A percentile compares a stretch with the other conserved stretches of the same genome.
phyloP scores from a whole-genome alignment of 345 rosid species.

The Syzygium aromaticum region DNA sequence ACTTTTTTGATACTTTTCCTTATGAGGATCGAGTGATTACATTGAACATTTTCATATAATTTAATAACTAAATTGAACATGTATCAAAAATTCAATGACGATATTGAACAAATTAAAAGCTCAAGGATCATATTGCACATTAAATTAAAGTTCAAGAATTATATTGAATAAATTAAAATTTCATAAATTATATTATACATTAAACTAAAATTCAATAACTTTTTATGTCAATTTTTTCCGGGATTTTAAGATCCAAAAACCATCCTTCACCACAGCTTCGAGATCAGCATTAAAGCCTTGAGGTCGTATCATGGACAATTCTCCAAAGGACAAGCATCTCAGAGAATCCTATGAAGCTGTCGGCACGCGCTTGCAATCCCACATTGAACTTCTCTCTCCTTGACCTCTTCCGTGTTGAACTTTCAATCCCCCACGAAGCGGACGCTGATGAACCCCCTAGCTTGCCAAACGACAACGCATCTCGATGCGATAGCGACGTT shows the following conservation, averaged over 20 bases:
- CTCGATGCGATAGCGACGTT: background rate
- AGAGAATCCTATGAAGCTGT: background rate
- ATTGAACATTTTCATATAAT: no score
- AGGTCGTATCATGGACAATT: background rate
- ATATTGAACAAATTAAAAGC: no score
- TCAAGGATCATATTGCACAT: fast-evolving
- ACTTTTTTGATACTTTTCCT: background rate
- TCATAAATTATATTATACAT: no score
- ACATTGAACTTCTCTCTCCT: background rate
- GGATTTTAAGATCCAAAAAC: no score
- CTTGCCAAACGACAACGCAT: background rate
- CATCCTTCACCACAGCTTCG: background rate
- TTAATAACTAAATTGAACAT: no score
- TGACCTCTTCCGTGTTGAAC: background rate
- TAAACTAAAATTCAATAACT: no score
- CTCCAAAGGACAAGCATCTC: background rate
- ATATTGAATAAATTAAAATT: no score
- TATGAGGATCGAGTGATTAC: background rate
- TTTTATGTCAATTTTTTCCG: no score
- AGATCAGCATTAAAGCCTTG: background rate
- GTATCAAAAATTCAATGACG: no score
- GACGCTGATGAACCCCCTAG: background rate
- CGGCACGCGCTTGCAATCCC: background rate
- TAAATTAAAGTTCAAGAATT: no score
- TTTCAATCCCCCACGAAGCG: background rate